A percentile compares a stretch with the other conserved stretches of the same genome.
phyloP scores from a whole-genome alignment of 2,329 filamentous ascomycete genomes.

The Diplodia intermedia region DNA sequence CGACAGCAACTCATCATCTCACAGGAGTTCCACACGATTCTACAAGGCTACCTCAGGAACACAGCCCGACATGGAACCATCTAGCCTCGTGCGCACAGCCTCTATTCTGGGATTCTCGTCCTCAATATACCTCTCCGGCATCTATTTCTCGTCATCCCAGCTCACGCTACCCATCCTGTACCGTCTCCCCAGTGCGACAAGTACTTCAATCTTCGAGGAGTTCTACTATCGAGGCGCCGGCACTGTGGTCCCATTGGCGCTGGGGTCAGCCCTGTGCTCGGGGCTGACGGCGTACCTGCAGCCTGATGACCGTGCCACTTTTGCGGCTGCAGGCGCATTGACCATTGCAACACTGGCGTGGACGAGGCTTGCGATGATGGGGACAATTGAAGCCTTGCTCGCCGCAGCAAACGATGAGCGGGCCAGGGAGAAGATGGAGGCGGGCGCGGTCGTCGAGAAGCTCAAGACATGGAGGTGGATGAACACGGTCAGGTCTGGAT shows the following conservation, averaged over 20 bases:
- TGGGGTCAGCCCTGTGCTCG: not conserved
- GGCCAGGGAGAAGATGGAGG: not conserved
- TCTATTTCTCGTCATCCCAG: slow-evolving; percentile 6
- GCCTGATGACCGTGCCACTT: not conserved
- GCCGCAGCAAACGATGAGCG: not conserved
- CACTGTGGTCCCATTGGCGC: slow-evolving; percentile 1
- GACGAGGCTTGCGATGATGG: slow-evolving; percentile 7
- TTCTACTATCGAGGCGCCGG: not conserved
- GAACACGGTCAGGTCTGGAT: not conserved
- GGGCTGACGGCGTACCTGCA: slow-evolving; percentile 6
- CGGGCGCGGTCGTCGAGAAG: not conserved
- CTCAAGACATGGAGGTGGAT: slow-evolving; percentile 4
- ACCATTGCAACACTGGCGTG: not conserved
- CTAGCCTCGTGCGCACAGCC: not conserved
- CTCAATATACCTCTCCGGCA: slow-evolving; percentile 1
- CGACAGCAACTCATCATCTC: not conserved
- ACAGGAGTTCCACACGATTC: not conserved
- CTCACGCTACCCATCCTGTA: slow-evolving; percentile 16
- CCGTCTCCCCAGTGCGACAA: not conserved
- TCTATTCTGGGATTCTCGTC: not conserved
- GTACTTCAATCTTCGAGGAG: slow-evolving; percentile 1
- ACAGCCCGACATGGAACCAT: not conserved
- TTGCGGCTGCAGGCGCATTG: not conserved
- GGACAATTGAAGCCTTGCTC: not conserved
- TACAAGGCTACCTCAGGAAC: not conserved